Percentiles rank a stretch among this genome's conserved stretches.
These are phyloP conservation scores for Physcomitrium patens DNA, from an alignment of 225 moss, liverwort and hornwort species.

Conservation along the genomic window DNA sequence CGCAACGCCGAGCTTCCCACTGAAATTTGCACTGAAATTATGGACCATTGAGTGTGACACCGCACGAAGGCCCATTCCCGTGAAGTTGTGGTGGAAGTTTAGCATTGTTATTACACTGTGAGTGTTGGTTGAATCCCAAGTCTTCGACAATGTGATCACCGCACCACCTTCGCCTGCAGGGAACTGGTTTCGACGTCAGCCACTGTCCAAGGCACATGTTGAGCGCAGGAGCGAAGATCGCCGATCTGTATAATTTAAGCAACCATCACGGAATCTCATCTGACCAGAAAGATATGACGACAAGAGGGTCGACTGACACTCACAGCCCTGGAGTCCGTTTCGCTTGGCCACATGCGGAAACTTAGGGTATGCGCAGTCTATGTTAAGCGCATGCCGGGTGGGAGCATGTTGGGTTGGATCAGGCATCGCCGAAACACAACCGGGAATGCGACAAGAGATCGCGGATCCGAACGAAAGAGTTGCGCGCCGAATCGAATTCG, in stretches of 20 bases:
- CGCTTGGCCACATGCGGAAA: too few species aligned
- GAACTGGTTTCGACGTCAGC: too few species aligned
- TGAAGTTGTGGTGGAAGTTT: too few species aligned
- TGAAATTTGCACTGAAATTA: not conserved
- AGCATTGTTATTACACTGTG: too few species aligned
- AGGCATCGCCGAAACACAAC: not conserved
- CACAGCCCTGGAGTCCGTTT: too few species aligned
- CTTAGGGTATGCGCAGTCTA: not conserved
- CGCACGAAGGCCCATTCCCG: not conserved
- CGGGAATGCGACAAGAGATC: too few species aligned
- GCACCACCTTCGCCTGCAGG: too few species aligned
- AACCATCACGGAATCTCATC: not conserved
- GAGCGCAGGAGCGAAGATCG: slow-evolving; percentile 8
- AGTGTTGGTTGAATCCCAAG: not conserved
- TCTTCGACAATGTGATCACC: not conserved
- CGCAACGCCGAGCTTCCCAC: not conserved
- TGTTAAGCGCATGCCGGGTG: not conserved
- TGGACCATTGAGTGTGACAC: slow-evolving; percentile 1
- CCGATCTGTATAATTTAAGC: not conserved
- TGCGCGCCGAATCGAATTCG: slow-evolving; percentile 4
- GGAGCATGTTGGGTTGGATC: not conserved
- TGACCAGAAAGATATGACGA: too few species aligned
- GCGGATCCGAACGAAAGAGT: not conserved
- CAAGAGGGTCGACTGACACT: too few species aligned
- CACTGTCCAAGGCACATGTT: not conserved